These are phyloP conservation scores for Bruguiera parviflora DNA, from an alignment of 345 rosid species.

Conservation along the genomic window DNA sequence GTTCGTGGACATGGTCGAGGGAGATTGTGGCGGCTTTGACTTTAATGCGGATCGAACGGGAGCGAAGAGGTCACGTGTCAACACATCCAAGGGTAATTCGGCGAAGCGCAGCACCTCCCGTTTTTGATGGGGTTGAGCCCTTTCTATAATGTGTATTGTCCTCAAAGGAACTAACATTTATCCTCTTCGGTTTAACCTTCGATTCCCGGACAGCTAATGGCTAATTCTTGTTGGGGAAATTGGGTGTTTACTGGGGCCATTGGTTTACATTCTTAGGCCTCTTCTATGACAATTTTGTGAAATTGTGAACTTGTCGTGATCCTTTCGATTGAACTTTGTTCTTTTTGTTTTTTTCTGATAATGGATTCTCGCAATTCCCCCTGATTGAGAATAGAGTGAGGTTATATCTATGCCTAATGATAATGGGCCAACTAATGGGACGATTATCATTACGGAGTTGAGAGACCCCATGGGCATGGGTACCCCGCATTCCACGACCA, in stretches of 20 bases:
- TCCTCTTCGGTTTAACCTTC: background rate
- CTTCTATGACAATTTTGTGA: background rate
- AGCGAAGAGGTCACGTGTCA: slow-evolving; percentile 46
- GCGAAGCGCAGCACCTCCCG: slow-evolving; percentile 37
- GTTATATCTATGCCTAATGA: too few relatives aligned
- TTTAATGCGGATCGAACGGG: slow-evolving; percentile 21
- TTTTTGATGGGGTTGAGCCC: slow-evolving; percentile 20
- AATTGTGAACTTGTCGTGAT: too few relatives aligned
- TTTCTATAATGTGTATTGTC: background rate
- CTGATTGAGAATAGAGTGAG: too few relatives aligned
- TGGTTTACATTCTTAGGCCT: background rate
- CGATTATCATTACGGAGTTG: too few relatives aligned
- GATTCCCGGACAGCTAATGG: background rate
- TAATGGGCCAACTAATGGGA: too few relatives aligned
- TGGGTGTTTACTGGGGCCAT: background rate
- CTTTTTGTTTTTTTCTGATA: too few relatives aligned
- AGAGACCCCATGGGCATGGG: too few relatives aligned
- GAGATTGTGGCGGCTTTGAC: slow-evolving; percentile 39
- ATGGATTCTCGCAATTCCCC: too few relatives aligned
- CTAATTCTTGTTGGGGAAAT: background rate
- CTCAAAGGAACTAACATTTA: background rate
- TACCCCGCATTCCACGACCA: too few relatives aligned
- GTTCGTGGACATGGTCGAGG: slow-evolving; percentile 77
- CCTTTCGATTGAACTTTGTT: too few relatives aligned
- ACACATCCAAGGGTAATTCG: slow-evolving; percentile 30